Evolutionary conservation across 805 yeast species (phyloP), one percentile per base, ranked within the genome.

Genomic region (Hanseniaspora mollemarum): DNA sequence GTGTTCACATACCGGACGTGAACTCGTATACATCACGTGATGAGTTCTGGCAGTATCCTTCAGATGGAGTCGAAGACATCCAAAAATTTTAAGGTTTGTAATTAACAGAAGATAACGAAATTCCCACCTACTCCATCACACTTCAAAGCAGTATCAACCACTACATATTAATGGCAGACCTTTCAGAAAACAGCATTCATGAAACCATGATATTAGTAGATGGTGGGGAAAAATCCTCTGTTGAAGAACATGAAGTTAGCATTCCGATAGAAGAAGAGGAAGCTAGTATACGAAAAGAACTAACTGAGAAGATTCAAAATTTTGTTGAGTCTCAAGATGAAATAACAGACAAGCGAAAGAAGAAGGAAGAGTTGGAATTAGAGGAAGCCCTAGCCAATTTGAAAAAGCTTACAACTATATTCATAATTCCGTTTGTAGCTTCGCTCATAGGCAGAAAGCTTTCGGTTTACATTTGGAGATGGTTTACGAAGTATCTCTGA

Each of bases 391-490:
- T 48, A 2, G 32, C 19, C 4, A 36, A 32, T 37, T 15, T 48
- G 26, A 25, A 33, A 28, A 48, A 48, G 24, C 28, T 48, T 2
- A 19, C 36, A 13, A 13, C 16, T 16, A 48, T 40, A 13, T 48
- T 39, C 31, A 40, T 48, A n/a, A 10, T 48, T 12, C 51, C 51
- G 12, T 40, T 48, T 33, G 21, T 48, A 18, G 51, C 43, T 4
- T 22, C 40, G 1, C 7, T 48, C 9, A 18, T 48, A 4, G 51
- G 51, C 6, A 39, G 45, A 40, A 48, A 26, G 19, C 28, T 48
- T 9, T 32, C 41, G 13, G 51, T 38, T 2, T 32, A 31, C 13
- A 25, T 48, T 2, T 48, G 37, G 40, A 48, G 41, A 40, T 48
- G 32, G 25, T 39, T 46, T 25, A 32, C 31, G 22, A 21, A 18